phyloP scores from a whole-genome alignment of 768 basidiomycete species.

The Atractiella rhizophila region DNA sequence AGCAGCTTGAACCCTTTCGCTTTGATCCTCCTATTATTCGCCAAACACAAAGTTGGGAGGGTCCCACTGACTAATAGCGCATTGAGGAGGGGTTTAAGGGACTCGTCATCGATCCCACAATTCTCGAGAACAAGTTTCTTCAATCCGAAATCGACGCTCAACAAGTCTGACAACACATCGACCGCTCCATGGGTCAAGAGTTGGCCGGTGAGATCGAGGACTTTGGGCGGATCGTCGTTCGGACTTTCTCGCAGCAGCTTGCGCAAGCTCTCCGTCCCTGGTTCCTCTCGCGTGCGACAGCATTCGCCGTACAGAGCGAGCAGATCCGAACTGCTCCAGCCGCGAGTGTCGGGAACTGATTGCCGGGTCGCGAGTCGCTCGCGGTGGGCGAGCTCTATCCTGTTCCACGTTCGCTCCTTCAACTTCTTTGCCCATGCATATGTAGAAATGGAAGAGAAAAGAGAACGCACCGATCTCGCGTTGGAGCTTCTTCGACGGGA shows the following conservation, averaged over 20 bases:
- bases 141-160: conserved; percentile 79
- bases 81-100: conserved; percentile 69
- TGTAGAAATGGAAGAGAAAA: conserved; percentile 11
- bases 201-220: conserved; percentile 54
- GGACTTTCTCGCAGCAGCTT: conserved; percentile 6
- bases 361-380: too few species aligned
- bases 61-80: conserved; percentile 59
- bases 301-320: conserved; percentile 29
- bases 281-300: conserved; percentile 22
- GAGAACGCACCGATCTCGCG: conserved; percentile 35
- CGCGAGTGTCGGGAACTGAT: conserved; percentile 29
- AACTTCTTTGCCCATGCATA: conserved; percentile 32
- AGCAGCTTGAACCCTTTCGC: conserved; percentile 47
- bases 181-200: conserved; percentile 45
- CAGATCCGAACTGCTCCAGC: conserved; percentile 68
- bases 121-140: conserved; percentile 59
- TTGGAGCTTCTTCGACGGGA: conserved; percentile 47
- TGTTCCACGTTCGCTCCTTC: conserved; percentile 28
- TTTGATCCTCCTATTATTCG: conserved; percentile 63
- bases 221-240: conserved; percentile 30
- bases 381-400: too few species aligned
- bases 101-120: conserved; percentile 60
- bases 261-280: conserved; percentile 13
- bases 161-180: conserved; percentile 64
- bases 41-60: conserved; percentile 56